Evolutionary conservation across 2,329 filamentous ascomycete genomes (phyloP).

Genomic region (Dichotomopilus funicola): DNA sequence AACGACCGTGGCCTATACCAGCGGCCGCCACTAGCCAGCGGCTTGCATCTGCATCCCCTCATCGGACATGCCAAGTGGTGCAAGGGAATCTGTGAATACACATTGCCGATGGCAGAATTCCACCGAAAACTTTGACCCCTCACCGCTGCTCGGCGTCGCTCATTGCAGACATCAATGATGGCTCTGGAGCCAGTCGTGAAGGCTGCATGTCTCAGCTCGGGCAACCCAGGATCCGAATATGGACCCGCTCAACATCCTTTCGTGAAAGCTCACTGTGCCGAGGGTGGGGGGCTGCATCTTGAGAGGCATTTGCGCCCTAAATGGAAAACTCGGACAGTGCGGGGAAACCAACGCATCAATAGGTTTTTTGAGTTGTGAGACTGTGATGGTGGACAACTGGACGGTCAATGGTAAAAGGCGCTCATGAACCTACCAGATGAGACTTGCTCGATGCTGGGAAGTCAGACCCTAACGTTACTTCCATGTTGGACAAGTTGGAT

Average conservation of each 20-base stretch:
- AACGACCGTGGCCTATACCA: neutral
- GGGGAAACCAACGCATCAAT: neutral
- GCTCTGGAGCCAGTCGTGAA: neutral
- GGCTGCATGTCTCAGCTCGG: slow-evolving; percentile 17
- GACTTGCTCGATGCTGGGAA: no score
- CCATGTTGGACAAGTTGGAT: no score
- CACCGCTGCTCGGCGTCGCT: slow-evolving; percentile 3
- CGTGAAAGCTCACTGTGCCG: neutral
- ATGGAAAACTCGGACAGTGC: neutral
- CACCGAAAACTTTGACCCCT: neutral
- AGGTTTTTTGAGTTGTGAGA: no score
- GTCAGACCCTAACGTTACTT: no score
- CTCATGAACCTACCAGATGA: no score
- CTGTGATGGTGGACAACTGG: no score
- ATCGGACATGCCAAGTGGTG: neutral
- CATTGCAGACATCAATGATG: neutral
- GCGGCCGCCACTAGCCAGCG: neutral
- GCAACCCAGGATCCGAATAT: no score
- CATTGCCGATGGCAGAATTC: neutral
- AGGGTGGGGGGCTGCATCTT: neutral
- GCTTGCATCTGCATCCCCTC: neutral
- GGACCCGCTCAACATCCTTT: no score
- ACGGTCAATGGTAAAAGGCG: no score
- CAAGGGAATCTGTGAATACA: neutral
- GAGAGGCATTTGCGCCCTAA: neutral